Conservation (phyloP, 441 rosid species). For the Corymbia citriodora region DNA sequence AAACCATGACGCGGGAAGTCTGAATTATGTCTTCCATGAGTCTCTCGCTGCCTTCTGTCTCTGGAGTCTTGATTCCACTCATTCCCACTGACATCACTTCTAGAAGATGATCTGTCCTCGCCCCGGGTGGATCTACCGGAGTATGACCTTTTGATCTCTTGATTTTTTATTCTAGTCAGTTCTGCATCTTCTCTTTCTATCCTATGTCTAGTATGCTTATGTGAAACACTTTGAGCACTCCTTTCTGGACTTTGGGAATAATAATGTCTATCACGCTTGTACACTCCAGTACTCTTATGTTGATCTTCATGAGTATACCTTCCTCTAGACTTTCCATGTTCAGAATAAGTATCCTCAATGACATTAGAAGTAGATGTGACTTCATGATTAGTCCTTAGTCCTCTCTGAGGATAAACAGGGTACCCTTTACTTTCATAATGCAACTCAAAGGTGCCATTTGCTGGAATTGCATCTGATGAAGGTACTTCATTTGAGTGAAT, state of each 20-base stretch:
- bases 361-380: conserved; percentile 16
- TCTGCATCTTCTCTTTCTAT: conserved; percentile 34
- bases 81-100: conserved; percentile 8
- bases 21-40: conserved; percentile 12
- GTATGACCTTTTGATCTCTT: conserved; percentile 26
- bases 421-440: conserved; percentile 14
- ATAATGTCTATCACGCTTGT: conserved; percentile 28
- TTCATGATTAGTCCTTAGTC: conserved; percentile 20
- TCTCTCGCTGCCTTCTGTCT: conserved; percentile 17
- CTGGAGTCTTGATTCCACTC: conserved; percentile 11
- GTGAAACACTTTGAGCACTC: conserved; percentile 23
- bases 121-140: conserved; percentile 21
- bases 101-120: conserved; percentile 30
- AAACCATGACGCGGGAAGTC: conserved; percentile 25
- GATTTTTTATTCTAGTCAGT: conserved; percentile 13
- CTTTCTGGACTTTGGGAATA: conserved; percentile 36
- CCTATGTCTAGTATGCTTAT: conserved; percentile 18
- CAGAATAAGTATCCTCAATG: conserved; percentile 15
- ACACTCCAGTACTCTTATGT: conserved; percentile 11
- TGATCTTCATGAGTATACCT: conserved; percentile 21
- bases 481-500: conserved; percentile 21
- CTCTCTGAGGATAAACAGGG: conserved; percentile 20
- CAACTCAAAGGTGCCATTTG: conserved; percentile 5
- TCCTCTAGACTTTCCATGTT: conserved; percentile 16
- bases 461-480: conserved; percentile 6